Percentiles rank a stretch among this genome's conserved stretches.
Conservation (phyloP, 164 flowering plant species). For the Berberis thunbergii region DNA sequence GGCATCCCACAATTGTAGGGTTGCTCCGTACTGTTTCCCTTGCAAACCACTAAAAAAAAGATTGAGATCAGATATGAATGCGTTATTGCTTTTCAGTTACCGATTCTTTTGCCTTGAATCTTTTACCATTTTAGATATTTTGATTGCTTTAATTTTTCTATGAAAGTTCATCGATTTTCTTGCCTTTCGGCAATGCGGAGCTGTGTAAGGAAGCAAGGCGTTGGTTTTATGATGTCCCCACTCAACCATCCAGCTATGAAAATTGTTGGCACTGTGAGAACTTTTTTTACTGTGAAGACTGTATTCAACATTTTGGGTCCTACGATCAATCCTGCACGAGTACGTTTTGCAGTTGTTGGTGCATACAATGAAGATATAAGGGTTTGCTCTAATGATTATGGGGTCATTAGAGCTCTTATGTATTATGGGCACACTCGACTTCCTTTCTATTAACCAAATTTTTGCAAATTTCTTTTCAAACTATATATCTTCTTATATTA, state of each 20-base stretch:
- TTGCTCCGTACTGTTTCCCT: too few relatives aligned
- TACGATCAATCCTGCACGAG: conserved; percentile 82
- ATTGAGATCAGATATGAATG: too few relatives aligned
- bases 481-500: too few relatives aligned
- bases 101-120: too few relatives aligned
- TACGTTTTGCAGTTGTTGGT: conserved; percentile 86
- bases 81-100: too few relatives aligned
- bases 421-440: too few relatives aligned
- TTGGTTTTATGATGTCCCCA: conserved; percentile 96
- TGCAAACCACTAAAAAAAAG: too few relatives aligned
- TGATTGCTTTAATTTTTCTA: background rate
- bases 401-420: too few relatives aligned
- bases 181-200: conserved; percentile 47
- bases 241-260: conserved; percentile 92
- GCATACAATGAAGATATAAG: conserved; percentile 68
- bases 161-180: conserved; percentile 9
- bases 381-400: background rate
- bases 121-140: background rate
- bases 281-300: conserved; percentile 78
- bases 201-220: conserved; percentile 71
- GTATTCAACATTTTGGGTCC: conserved; percentile 92
- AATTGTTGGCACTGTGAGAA: conserved; percentile 78
- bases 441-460: too few relatives aligned
- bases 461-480: too few relatives aligned
- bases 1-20: too few relatives aligned